Evolutionary conservation across 2,329 filamentous ascomycete genomes (phyloP).

Genomic region (Ambrosiella cleistominuta): DNA sequence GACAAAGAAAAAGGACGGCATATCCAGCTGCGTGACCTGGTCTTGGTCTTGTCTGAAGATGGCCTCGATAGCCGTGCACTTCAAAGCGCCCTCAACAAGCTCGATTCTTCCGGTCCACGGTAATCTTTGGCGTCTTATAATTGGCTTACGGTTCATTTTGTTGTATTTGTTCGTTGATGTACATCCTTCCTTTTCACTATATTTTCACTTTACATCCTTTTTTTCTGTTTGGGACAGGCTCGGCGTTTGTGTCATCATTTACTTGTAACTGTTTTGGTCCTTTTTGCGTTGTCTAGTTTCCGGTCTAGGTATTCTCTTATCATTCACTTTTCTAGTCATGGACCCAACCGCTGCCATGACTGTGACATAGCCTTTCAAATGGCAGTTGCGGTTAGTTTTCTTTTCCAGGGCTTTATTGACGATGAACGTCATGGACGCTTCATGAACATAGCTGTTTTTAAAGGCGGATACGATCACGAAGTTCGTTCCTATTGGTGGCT

Average conservation of each 20-base stretch:
- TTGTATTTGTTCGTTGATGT: background rate
- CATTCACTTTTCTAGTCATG: background rate
- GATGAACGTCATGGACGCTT: background rate
- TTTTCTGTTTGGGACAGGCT: background rate
- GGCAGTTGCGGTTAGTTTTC: background rate
- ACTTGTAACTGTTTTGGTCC: background rate
- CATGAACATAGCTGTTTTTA: background rate
- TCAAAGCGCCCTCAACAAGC: conserved; percentile 36
- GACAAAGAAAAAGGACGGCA: conserved; percentile 57
- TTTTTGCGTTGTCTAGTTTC: conserved; percentile 4
- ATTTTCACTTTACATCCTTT: background rate
- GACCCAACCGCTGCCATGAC: too few species aligned
- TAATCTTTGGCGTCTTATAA: conserved; percentile 12
- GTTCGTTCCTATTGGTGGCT: background rate
- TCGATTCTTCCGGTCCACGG: conserved; percentile 33
- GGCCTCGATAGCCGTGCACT: conserved; percentile 47
- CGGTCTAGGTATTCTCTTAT: background rate
- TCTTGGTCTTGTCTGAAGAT: conserved; percentile 63
- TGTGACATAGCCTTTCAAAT: background rate
- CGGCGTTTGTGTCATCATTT: background rate
- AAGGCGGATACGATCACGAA: background rate
- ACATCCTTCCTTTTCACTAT: background rate
- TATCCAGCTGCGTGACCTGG: conserved; percentile 71
- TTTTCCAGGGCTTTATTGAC: background rate
- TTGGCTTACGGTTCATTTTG: background rate